Conservation (phyloP, 441 rosid genomes). For the Pelargonium australe region DNA sequence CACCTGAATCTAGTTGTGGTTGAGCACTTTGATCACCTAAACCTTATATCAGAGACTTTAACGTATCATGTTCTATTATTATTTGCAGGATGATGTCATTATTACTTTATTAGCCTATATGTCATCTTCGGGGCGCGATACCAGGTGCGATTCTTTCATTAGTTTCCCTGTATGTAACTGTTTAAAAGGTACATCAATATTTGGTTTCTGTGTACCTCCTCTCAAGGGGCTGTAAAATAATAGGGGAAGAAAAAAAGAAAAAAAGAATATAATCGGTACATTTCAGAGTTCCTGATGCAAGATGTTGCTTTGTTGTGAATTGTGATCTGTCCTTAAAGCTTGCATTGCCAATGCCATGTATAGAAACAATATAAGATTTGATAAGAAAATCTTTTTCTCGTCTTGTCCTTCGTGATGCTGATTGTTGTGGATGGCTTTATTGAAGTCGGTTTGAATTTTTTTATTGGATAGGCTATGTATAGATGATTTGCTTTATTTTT, state of each 20-base stretch:
- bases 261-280: constrained; percentile 14
- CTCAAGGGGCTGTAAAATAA: constrained; percentile 43
- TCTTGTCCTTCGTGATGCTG: too few species aligned
- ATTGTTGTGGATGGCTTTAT: too few species aligned
- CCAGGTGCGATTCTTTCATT: constrained; percentile 51
- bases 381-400: too few species aligned
- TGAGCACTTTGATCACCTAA: neutral
- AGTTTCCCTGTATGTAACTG: constrained; percentile 47
- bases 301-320: constrained; percentile 27
- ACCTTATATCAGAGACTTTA: neutral
- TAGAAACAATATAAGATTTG: too few species aligned
- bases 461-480: too few species aligned
- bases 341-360: constrained; percentile 2
- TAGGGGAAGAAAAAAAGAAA: constrained; percentile 18
- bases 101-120: constrained; percentile 13
- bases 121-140: constrained; percentile 26
- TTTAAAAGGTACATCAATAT: constrained; percentile 32
- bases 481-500: too few species aligned
- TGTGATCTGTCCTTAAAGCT: constrained; percentile 16
- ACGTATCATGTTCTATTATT: neutral
- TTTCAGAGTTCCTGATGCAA: constrained; percentile 21
- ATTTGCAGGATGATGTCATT: constrained; percentile 38
- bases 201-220: constrained; percentile 23
- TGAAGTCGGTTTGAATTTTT: too few species aligned
- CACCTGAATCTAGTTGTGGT: neutral